Evolutionary conservation across 257 asterid genomes (phyloP).

Genomic region (Misopates orontium): DNA sequence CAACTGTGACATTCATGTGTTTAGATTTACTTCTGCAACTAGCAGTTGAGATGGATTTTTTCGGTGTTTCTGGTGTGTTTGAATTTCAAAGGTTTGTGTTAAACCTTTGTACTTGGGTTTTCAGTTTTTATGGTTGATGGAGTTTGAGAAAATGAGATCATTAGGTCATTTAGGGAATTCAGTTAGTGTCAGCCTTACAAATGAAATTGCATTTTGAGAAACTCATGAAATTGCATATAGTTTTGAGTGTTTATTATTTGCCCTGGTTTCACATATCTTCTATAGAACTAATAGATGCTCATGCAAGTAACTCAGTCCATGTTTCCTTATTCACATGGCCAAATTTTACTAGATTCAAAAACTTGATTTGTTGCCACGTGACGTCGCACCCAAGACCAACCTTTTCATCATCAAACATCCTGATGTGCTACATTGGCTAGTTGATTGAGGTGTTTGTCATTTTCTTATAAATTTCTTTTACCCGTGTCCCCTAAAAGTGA

Average conservation of each 20-base stretch:
- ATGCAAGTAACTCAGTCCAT: neutral
- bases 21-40: neutral
- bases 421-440: neutral
- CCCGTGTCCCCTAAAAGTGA: neutral
- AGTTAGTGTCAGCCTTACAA: neutral
- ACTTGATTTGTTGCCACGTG: too few relatives aligned
- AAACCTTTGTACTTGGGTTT: neutral
- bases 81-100: neutral
- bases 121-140: neutral
- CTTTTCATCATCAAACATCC: neutral
- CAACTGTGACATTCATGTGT: neutral
- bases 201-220: neutral
- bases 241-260: neutral
- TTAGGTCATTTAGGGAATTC: neutral
- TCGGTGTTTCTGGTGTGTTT: neutral
- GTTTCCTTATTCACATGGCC: too few relatives aligned
- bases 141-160: neutral
- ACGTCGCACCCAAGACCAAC: too few relatives aligned
- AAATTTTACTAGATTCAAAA: too few relatives aligned
- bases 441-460: slow-evolving; percentile 6
- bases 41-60: neutral
- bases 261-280: neutral
- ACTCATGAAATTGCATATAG: neutral
- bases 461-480: neutral
- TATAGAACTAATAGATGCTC: neutral